phyloP scores from a whole-genome alignment of 2,329 filamentous ascomycete species.

The Diaporthe ampelina region DNA sequence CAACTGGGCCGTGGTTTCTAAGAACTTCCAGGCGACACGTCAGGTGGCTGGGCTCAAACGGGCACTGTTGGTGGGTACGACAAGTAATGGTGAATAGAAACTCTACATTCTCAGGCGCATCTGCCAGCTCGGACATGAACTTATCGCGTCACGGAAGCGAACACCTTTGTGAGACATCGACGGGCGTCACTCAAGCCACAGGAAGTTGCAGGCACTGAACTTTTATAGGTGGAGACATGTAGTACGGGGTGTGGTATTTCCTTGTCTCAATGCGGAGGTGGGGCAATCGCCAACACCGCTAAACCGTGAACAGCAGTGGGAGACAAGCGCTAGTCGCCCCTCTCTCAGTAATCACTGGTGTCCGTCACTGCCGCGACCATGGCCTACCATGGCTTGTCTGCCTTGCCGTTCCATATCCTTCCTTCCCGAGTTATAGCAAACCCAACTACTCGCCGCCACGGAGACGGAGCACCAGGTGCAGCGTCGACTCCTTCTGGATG shows the following conservation, averaged over 20 bases:
- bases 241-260: conserved; percentile 26
- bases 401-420: neutral
- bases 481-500: conserved; percentile 84
- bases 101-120: neutral
- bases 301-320: neutral
- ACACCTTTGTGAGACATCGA: neutral
- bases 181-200: neutral
- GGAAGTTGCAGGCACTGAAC: neutral
- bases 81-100: neutral
- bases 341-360: neutral
- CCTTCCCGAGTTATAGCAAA: neutral
- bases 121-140: neutral
- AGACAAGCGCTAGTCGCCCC: conserved; percentile 12
- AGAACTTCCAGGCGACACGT: neutral
- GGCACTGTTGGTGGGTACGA: neutral
- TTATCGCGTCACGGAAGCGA: neutral
- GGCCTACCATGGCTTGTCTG: too few relatives aligned
- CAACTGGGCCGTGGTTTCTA: neutral
- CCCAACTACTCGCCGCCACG: conserved; percentile 71
- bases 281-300: conserved; percentile 4
- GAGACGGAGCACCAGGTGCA: conserved; percentile 79
- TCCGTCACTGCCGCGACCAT: neutral
- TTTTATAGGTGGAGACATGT: conserved; percentile 26
- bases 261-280: conserved; percentile 24
- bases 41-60: neutral